Conservation (phyloP, 2,329 filamentous ascomycete genomes). For the Colletotrichum musae region DNA sequence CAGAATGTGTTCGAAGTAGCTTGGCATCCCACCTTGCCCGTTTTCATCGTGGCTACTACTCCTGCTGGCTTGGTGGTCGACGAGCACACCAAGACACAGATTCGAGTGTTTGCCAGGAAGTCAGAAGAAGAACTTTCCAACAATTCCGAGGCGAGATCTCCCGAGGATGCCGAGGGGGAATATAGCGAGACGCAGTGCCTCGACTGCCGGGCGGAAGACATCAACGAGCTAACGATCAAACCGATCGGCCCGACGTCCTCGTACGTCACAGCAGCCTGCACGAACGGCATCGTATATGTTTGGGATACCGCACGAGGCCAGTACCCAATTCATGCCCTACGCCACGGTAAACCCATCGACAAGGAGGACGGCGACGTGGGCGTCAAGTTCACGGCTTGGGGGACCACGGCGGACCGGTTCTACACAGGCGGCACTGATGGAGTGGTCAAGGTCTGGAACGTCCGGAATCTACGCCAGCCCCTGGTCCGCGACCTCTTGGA, state of each 20-base stretch:
- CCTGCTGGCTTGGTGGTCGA: slow-evolving; percentile 63
- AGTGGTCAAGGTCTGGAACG: slow-evolving; percentile 74
- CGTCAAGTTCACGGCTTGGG: slow-evolving; percentile 76
- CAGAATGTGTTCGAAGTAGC: slow-evolving; percentile 76
- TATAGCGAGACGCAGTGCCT: slow-evolving; percentile 64
- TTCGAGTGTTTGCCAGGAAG: slow-evolving; percentile 63
- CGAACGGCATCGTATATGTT: slow-evolving; percentile 73
- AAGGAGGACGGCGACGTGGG: slow-evolving; percentile 71
- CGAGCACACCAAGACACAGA: slow-evolving; percentile 66
- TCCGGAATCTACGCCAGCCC: slow-evolving; percentile 60
- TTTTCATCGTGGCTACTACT: slow-evolving; percentile 72
- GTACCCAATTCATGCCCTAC: slow-evolving; percentile 67
- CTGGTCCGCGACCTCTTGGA: slow-evolving; percentile 69
- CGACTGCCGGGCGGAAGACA: slow-evolving; percentile 72
- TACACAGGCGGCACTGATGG: slow-evolving; percentile 77
- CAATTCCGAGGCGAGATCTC: too few relatives aligned
- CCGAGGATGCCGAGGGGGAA: too few relatives aligned
- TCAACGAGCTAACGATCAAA: slow-evolving; percentile 74
- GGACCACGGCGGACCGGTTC: slow-evolving; percentile 67
- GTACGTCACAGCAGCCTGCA: slow-evolving; percentile 74
- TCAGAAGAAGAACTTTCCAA: slow-evolving; percentile 49
- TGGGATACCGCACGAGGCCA: slow-evolving; percentile 74
- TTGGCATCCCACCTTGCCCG: slow-evolving; percentile 70
- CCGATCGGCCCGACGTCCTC: slow-evolving; percentile 65
- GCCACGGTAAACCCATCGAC: slow-evolving; percentile 65